phyloP scores from a whole-genome alignment of 345 rosid genomes.

The Clarkia xantiana region DNA sequence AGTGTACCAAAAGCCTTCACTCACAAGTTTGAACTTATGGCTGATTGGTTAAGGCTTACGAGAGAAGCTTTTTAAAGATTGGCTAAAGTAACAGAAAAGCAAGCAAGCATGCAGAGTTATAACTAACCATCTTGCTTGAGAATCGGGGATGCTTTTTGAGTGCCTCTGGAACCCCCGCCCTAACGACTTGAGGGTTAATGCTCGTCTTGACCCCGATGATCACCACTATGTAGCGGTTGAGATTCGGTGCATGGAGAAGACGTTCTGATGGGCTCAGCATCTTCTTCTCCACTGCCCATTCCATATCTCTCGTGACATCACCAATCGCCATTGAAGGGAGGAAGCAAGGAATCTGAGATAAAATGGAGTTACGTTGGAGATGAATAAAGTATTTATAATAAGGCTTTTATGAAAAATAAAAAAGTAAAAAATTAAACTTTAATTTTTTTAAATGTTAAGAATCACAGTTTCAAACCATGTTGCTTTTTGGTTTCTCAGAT shows the following conservation, averaged over 20 bases:
- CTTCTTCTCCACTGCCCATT: constrained; percentile 2
- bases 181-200: constrained; percentile 29
- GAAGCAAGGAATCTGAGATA: no score
- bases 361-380: no score
- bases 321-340: no score
- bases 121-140: constrained; percentile 50
- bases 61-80: background rate
- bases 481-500: no score
- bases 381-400: no score
- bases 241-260: constrained; percentile 25
- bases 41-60: background rate
- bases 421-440: no score
- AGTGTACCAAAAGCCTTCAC: no score
- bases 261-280: constrained; percentile 31
- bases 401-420: no score
- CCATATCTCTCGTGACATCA: no score
- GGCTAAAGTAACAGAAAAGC: background rate
- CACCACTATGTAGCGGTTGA: constrained; percentile 26
- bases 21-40: no score
- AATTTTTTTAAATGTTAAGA: no score
- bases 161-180: constrained; percentile 29
- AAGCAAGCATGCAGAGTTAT: background rate
- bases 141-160: constrained; percentile 77
- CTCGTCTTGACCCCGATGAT: constrained; percentile 26
- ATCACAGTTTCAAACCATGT: no score